A percentile compares a stretch with the other conserved stretches of the same genome.
Conservation (phyloP, 2,329 filamentous ascomycete genomes). For the Ophiostoma ips region DNA sequence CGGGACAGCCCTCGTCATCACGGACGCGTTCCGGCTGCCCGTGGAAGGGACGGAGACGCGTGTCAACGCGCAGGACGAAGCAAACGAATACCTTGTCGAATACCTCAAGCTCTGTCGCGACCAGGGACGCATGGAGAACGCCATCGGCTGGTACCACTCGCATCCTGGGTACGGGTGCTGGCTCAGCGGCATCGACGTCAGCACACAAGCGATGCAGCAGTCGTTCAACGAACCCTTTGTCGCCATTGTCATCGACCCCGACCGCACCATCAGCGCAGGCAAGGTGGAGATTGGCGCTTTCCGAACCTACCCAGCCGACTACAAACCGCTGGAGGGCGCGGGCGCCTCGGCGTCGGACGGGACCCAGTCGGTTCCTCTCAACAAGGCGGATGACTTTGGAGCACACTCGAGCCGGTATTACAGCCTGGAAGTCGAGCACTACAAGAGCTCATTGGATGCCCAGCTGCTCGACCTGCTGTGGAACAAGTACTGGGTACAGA, state of each 20-base stretch:
- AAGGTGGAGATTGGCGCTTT: constrained; percentile 98
- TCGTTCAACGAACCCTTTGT: constrained; percentile 79
- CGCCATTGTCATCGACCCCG: constrained; percentile 90
- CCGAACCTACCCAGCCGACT: constrained; percentile 68
- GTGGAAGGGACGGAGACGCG: constrained; percentile 98
- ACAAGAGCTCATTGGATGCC: constrained; percentile 82
- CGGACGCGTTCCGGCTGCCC: constrained; percentile 82
- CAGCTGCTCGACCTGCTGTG: constrained; percentile 79
- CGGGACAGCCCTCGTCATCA: constrained; percentile 75
- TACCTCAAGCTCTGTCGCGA: constrained; percentile 67
- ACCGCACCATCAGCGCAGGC: constrained; percentile 84
- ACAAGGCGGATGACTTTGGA: constrained; percentile 90
- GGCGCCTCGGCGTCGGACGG: constrained; percentile 33
- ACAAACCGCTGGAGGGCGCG: constrained; percentile 34
- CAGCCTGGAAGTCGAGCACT: constrained; percentile 78
- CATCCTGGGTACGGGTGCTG: constrained; percentile 98
- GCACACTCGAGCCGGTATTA: constrained; percentile 88
- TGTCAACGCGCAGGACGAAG: constrained; percentile 90
- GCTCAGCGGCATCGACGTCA: constrained; percentile 91
- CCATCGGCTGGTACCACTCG: constrained; percentile 95
- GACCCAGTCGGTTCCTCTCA: constrained; percentile 70
- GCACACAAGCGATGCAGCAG: constrained; percentile 77
- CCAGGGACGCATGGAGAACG: constrained; percentile 71
- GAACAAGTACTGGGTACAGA: constrained; percentile 99
- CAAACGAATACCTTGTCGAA: constrained; percentile 91